Base-by-base conservation (phyloP, 2,329 filamentous ascomycete genomes). In the Cladophialophora chaetospira region DNA sequence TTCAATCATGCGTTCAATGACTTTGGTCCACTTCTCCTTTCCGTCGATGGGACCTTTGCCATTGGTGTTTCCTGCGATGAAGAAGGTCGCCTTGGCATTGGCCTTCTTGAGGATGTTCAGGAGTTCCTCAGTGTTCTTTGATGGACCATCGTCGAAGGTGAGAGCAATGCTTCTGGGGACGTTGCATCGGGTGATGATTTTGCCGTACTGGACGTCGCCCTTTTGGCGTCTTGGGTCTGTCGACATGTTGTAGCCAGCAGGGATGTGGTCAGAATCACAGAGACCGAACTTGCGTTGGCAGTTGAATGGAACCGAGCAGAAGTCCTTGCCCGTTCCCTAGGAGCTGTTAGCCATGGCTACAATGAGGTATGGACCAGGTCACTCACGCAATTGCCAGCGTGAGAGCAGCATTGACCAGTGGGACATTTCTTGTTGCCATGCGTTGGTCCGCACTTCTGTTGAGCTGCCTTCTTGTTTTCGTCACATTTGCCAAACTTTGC, bases 61-160 rank as follows among this genome's bases (percentile, higher is more conserved):
- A 44, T 75, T 78, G 60, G 77, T 78, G 49, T 76, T 71, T 3
- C 78, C 78, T 10, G 74, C 83, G 59, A 88, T 76, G 70, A 88
- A 88, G 69, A 89, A 89, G 1, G 86, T 88, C 1, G 84, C 86
- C 62, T 82, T 85, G 11, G 82, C 84, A 25, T 79, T 73, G 66
- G 86, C 85, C 23, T 72, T 75, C 57, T 78, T 77, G 43, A 88
- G 76, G 52, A 86, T 75, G 65, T 88, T 81, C 10, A 88, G 75
- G 10, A 88, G 77, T 58, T 85, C 79, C 36, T 72, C 71, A 1
- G 85, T 88, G 69, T 84, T 87, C 17, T 77, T 70, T 61, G 81
- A 82, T 19, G 85, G 86, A 1, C 86, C 86, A 67, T 88, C 86
- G 63, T 88, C 86, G 63, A 82, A 88, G 0, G 85, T 88, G 53